Evolutionary conservation across 2,329 filamentous ascomycete species (phyloP).

Genomic region (Ophiostoma quercus): DNA sequence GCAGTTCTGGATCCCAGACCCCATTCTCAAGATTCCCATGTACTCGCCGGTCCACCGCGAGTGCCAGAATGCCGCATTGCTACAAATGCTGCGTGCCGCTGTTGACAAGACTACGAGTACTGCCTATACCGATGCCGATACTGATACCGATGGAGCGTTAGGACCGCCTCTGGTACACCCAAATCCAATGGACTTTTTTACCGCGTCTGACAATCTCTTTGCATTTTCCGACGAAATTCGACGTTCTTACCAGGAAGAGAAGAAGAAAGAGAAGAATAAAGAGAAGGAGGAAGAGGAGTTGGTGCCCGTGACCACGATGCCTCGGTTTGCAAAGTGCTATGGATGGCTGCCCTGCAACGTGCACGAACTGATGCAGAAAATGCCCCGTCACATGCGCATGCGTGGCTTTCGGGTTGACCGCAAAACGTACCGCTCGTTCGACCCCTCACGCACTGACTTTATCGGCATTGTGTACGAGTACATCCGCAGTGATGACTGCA

Average conservation of each 20-base stretch:
- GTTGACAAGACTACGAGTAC: slow-evolving; percentile 12
- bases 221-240: neutral
- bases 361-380: slow-evolving; percentile 19
- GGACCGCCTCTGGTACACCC: neutral
- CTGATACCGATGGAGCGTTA: no score
- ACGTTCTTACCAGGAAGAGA: neutral
- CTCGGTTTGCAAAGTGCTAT: slow-evolving; percentile 21
- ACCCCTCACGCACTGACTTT: slow-evolving; percentile 18
- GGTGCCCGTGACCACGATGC: slow-evolving; percentile 19
- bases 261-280: no score
- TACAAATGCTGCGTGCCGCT: slow-evolving; percentile 18
- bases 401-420: neutral
- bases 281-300: neutral
- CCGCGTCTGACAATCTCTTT: neutral
- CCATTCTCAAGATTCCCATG: neutral
- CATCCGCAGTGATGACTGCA: neutral
- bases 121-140: neutral
- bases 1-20: neutral
- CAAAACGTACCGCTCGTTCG: slow-evolving; percentile 6
- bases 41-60: slow-evolving; percentile 22
- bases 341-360: slow-evolving; percentile 21
- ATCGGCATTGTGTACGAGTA: slow-evolving; percentile 22
- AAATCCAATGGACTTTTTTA: neutral
- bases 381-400: slow-evolving; percentile 11
- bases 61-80: slow-evolving; percentile 20